phyloP scores from a whole-genome alignment of 2,329 filamentous ascomycete genomes.

The Colletotrichum lini region DNA sequence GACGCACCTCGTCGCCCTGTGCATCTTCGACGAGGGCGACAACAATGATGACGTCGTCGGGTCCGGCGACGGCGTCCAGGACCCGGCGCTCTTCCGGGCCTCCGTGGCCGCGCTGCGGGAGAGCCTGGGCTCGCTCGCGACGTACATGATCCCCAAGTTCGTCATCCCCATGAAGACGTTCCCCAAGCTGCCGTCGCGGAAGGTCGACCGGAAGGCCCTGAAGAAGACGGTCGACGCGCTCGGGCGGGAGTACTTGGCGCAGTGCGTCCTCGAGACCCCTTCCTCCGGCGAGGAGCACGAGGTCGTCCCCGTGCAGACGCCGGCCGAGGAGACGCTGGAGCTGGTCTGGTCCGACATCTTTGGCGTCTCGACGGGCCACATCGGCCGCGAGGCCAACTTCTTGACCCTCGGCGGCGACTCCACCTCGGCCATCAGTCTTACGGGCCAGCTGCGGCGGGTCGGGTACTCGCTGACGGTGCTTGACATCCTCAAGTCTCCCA shows the following conservation, averaged over 20 bases:
- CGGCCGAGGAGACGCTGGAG: too few relatives aligned
- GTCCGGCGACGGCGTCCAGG: too few relatives aligned
- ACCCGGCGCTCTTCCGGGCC: too few relatives aligned
- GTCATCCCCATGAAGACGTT: constrained; percentile 45
- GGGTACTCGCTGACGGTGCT: constrained; percentile 46
- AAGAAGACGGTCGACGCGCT: not conserved
- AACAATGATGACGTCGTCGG: too few relatives aligned
- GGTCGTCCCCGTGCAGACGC: constrained; percentile 34
- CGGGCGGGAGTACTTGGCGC: not conserved
- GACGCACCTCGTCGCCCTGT: constrained; percentile 6
- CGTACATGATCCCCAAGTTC: constrained; percentile 49
- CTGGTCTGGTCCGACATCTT: too few relatives aligned
- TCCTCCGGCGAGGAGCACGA: not conserved
- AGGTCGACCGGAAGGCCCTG: constrained; percentile 47
- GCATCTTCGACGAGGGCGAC: not conserved
- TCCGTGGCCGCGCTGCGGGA: constrained; percentile 24
- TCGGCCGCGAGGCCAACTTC: too few relatives aligned
- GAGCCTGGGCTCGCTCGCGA: constrained; percentile 41
- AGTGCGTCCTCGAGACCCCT: not conserved
- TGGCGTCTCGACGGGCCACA: too few relatives aligned
- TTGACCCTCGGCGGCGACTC: too few relatives aligned
- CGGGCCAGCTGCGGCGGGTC: constrained; percentile 52
- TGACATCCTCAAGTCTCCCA: constrained; percentile 45
- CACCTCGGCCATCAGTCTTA: constrained; percentile 38
- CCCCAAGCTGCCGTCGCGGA: constrained; percentile 47